These are phyloP conservation scores for Fusarium sulawesiense DNA, from an alignment of 2,329 filamentous ascomycete genomes.

Conservation along the genomic window DNA sequence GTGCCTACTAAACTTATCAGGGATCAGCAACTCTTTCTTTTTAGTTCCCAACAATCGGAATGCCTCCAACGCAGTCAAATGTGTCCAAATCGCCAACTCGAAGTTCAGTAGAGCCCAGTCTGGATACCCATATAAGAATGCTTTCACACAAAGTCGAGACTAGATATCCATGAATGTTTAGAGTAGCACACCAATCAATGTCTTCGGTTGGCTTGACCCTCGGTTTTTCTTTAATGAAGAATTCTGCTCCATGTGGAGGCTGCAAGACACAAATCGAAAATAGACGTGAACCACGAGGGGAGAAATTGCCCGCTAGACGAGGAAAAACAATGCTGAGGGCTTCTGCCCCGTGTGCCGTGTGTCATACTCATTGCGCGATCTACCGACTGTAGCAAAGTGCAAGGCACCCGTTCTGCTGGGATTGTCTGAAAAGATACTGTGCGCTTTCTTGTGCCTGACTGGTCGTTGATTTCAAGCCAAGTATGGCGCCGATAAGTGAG, in stretches of 20 bases:
- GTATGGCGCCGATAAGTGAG: slow-evolving; percentile 30
- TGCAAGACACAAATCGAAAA: slow-evolving; percentile 28
- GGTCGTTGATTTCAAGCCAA: slow-evolving; percentile 34
- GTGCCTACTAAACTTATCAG: neutral
- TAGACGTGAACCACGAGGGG: slow-evolving; percentile 23
- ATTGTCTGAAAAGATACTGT: slow-evolving; percentile 36
- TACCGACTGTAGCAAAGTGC: slow-evolving; percentile 28
- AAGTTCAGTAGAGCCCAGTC: slow-evolving; percentile 20
- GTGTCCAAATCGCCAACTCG: neutral
- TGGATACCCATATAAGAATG: slow-evolving; percentile 16
- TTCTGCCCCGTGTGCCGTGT: slow-evolving; percentile 23
- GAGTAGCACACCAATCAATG: slow-evolving; percentile 32
- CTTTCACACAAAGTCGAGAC: slow-evolving; percentile 18
- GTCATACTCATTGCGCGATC: slow-evolving; percentile 37
- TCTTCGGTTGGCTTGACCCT: slow-evolving; percentile 3
- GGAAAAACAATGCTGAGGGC: slow-evolving; percentile 24
- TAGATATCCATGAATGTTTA: neutral
- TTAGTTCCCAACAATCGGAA: slow-evolving; percentile 12
- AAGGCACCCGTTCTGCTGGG: slow-evolving; percentile 43
- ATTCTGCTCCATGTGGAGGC: slow-evolving; percentile 30
- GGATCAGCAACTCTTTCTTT: slow-evolving; percentile 18
- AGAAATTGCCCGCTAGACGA: slow-evolving; percentile 6
- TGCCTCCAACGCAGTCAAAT: neutral
- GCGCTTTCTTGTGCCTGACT: slow-evolving; percentile 35
- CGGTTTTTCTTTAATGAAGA: slow-evolving; percentile 23